A percentile compares a stretch with the other conserved stretches of the same genome.
phyloP scores from a whole-genome alignment of 345 rosid species.

The Triadica sebifera region DNA sequence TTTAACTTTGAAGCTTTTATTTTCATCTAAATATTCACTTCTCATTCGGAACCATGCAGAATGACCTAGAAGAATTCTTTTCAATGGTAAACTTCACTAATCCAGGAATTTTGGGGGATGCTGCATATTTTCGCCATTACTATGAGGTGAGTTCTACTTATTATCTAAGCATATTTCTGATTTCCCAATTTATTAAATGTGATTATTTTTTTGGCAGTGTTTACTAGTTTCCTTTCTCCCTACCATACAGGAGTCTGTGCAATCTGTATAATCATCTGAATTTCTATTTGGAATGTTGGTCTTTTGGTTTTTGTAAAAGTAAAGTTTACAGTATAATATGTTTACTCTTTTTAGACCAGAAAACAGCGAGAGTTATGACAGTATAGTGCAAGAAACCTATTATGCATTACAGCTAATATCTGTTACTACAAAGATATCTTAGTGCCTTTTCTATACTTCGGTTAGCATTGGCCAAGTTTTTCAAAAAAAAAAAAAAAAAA shows the following conservation, averaged over 20 bases:
- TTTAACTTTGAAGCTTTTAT: background rate
- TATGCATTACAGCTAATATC: background rate
- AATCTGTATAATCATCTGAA: background rate
- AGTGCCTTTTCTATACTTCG: background rate
- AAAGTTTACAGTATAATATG: background rate
- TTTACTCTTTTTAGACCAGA: background rate
- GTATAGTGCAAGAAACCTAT: background rate
- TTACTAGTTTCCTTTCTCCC: slow-evolving; percentile 1
- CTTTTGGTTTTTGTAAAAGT: background rate
- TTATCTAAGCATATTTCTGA: background rate
- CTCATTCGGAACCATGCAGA: slow-evolving; percentile 44
- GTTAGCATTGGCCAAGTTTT: too few relatives aligned
- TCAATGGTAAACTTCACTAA: slow-evolving; percentile 99
- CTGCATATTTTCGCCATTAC: slow-evolving; percentile 81
- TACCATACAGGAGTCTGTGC: background rate
- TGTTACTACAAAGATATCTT: background rate
- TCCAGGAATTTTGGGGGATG: slow-evolving; percentile 89
- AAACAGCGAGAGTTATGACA: background rate
- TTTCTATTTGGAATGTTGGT: background rate
- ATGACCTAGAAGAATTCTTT: slow-evolving; percentile 97
- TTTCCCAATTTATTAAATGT: background rate
- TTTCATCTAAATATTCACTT: slow-evolving; percentile 10
- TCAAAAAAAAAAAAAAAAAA: too few relatives aligned
- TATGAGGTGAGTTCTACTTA: slow-evolving; percentile 59
- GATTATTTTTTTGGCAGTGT: background rate